Conservation (phyloP, 2,329 filamentous ascomycete genomes). For the Ilyonectria destructans region DNA sequence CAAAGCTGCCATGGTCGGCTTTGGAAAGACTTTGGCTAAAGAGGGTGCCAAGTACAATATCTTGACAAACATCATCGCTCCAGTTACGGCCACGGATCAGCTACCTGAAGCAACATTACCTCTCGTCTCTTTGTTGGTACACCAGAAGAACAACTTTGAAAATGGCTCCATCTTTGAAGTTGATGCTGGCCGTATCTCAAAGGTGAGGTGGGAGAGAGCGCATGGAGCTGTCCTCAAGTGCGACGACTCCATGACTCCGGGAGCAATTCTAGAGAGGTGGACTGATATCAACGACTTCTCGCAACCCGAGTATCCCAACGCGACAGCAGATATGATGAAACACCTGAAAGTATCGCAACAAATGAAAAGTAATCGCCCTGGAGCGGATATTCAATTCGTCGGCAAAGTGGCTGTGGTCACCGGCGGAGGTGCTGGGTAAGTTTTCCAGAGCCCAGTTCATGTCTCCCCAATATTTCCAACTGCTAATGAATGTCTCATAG, state of each 20-base stretch:
- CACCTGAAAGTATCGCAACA: constrained; percentile 88
- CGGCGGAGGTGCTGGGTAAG: constrained; percentile 80
- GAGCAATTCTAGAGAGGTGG: constrained; percentile 92
- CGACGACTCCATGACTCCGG: constrained; percentile 89
- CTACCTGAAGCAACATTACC: constrained; percentile 95
- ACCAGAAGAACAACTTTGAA: constrained; percentile 87
- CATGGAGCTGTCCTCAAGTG: constrained; percentile 90
- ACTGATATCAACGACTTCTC: constrained; percentile 89
- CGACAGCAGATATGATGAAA: constrained; percentile 88
- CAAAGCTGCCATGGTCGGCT: constrained; percentile 94
- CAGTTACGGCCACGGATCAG: constrained; percentile 94
- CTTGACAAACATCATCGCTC: constrained; percentile 92
- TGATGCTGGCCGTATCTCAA: constrained; percentile 91
- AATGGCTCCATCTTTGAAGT: constrained; percentile 93
- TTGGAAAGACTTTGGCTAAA: constrained; percentile 96
- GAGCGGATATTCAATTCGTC: constrained; percentile 84
- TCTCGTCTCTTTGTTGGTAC: constrained; percentile 88
- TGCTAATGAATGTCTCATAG: constrained; percentile 50
- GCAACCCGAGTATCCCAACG: constrained; percentile 82
- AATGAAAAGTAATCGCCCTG: constrained; percentile 79
- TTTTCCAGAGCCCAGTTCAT: too few species aligned
- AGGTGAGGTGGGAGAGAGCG: constrained; percentile 94
- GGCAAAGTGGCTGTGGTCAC: constrained; percentile 91
- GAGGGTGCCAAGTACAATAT: constrained; percentile 99
- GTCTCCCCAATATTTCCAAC: too few species aligned